Base-by-base conservation (phyloP, 352 stramenopile genomes). In the Globisporangium radiosum region DNA sequence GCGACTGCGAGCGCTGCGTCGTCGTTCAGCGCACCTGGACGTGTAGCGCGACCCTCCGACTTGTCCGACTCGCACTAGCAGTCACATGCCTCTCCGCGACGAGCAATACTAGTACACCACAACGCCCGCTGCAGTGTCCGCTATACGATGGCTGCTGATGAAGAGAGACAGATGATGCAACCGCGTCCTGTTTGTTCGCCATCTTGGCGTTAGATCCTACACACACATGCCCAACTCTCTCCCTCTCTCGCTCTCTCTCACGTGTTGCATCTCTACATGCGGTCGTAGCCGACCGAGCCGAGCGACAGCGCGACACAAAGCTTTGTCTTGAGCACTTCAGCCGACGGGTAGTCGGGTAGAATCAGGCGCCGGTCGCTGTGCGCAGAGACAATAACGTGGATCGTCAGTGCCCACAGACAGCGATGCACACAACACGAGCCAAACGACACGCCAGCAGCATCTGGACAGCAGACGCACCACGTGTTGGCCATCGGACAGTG, bases 401-500 rank as follows among this genome's bases (percentile, higher is more conserved):
- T 36, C 45, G 45, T 50, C 45, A 50, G 11, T 25, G 14, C 15
- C 11, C 44, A 14, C 42, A 47, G 42, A 47, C 9, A 43, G 11
- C 39, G 7, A 47, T 6, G 42, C 15, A 14, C 13, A 47, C 15
- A 25, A 5, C n/a, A 37, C 5, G n/a, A 52, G 47, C 25, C 25
- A 51, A 47, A 38, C 14, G 38, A 55, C 5, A 44, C 11, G 40
- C 40, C 13, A 53, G 54, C n/a, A 39, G 50, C 42, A 52, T 33
- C 33, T 52, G 40, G 8, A 45, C 14, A 13, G 0, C 36, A 7
- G 17, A 58, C 70, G 61, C 73, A 92, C 83, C 81, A 92, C 9
- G 78, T 92, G 49, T 90, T 88, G 6, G 81, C 83, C 60, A 81
- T 87, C 2, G 83, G 83, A 19, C 75, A 89, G n/a, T 78, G 70